phyloP scores from a whole-genome alignment of 495 filamentous ascomycete species.

The Platismatia glauca region DNA sequence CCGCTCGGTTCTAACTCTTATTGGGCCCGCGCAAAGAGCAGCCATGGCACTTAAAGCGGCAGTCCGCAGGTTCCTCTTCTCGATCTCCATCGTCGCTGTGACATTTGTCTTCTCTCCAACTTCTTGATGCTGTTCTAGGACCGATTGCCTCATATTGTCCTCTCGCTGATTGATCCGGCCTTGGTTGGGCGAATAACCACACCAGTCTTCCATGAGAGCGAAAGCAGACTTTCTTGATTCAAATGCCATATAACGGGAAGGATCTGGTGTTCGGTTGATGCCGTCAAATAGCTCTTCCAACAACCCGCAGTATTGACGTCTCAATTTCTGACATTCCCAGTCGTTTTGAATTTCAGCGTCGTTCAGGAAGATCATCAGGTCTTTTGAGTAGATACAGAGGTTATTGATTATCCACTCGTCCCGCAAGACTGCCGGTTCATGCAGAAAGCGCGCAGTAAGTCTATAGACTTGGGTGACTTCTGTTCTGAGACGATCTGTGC shows the following conservation, averaged over 20 bases:
- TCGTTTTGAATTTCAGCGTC: slow-evolving; percentile 92
- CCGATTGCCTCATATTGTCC: slow-evolving; percentile 69
- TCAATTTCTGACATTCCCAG: slow-evolving; percentile 88
- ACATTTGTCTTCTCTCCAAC: slow-evolving; percentile 62
- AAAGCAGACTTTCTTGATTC: slow-evolving; percentile 90
- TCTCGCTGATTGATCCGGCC: slow-evolving; percentile 71
- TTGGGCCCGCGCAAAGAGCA: slow-evolving; percentile 81
- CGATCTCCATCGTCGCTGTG: slow-evolving; percentile 88
- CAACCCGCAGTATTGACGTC: slow-evolving; percentile 87
- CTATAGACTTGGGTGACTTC: slow-evolving; percentile 95
- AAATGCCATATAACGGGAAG: slow-evolving; percentile 89
- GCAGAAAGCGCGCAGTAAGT: slow-evolving; percentile 83
- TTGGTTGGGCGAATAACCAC: slow-evolving; percentile 91
- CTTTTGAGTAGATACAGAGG: slow-evolving; percentile 80
- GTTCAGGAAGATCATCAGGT: slow-evolving; percentile 86
- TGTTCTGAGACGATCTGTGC: slow-evolving; percentile 77
- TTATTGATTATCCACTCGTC: slow-evolving; percentile 92
- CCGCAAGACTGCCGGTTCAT: slow-evolving; percentile 65
- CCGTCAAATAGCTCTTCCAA: slow-evolving; percentile 89
- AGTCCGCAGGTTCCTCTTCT: slow-evolving; percentile 82
- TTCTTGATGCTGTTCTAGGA: slow-evolving; percentile 58
- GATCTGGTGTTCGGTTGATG: slow-evolving; percentile 77
- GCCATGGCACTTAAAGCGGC: slow-evolving; percentile 95
- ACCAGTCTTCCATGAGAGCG: slow-evolving; percentile 97
- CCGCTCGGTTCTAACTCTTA: slow-evolving; percentile 79